phyloP scores from a whole-genome alignment of 176 grass and related monocot genomes.

The Oryza glaberrima region DNA sequence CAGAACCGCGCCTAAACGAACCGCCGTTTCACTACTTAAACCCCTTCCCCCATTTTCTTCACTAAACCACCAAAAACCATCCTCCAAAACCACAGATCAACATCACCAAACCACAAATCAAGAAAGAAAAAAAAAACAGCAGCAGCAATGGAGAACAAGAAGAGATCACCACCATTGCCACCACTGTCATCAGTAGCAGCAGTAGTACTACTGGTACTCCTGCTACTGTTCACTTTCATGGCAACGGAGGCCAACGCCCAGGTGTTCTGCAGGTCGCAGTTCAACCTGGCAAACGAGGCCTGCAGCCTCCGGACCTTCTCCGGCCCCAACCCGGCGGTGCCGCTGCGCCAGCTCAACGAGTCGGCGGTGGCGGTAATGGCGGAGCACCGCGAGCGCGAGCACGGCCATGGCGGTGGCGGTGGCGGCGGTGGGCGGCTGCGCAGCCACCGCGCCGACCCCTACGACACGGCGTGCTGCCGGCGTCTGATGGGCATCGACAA shows the following conservation, averaged over 20 bases:
- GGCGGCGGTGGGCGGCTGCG: slow-evolving; percentile 14
- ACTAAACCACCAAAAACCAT: slow-evolving; percentile 28
- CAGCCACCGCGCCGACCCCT: slow-evolving; percentile 36
- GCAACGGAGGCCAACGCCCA: slow-evolving; percentile 18
- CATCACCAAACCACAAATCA: background rate
- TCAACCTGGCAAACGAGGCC: slow-evolving; percentile 51
- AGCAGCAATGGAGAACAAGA: slow-evolving; percentile 33
- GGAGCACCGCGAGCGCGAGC: slow-evolving; percentile 11
- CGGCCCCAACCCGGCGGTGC: slow-evolving; percentile 37
- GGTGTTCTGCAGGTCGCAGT: slow-evolving; percentile 71
- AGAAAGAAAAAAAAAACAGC: background rate
- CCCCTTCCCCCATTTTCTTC: background rate
- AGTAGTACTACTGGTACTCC: background rate
- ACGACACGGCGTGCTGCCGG: slow-evolving; percentile 79
- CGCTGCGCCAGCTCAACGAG: slow-evolving; percentile 42
- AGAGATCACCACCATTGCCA: slow-evolving; percentile 20
- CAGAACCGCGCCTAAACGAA: slow-evolving; percentile 37
- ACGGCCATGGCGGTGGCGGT: background rate
- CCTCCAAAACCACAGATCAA: slow-evolving; percentile 6
- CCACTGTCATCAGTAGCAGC: background rate
- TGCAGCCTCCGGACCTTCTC: slow-evolving; percentile 53
- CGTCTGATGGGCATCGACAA: slow-evolving; percentile 72
- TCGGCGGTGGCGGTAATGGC: background rate
- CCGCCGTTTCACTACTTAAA: slow-evolving; percentile 27
- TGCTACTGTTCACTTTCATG: slow-evolving; percentile 32